phyloP scores from a whole-genome alignment of 2,329 filamentous ascomycete species.

The Sclerotinia nivalis region DNA sequence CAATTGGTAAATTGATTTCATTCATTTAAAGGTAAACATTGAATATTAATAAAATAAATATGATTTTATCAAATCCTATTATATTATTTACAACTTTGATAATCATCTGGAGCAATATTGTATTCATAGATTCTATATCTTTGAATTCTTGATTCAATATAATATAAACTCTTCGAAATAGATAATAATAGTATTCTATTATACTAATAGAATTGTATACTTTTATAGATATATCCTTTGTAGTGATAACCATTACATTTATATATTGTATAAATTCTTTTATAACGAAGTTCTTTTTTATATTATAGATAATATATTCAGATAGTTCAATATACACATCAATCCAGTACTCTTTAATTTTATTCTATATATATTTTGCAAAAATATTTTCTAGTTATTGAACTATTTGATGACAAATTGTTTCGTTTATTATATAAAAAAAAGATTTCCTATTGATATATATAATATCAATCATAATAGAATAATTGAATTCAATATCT shows the following conservation, averaged over 20 bases:
- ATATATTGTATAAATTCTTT: background rate
- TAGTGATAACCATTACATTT: background rate
- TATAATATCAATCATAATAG: no score
- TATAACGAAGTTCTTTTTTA: background rate
- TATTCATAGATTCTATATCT: no score
- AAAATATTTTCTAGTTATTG: background rate
- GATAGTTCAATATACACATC: background rate
- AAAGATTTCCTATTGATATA: background rate
- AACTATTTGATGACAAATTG: background rate
- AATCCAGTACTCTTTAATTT: background rate
- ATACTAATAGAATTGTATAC: background rate
- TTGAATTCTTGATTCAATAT: no score
- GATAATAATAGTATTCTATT: background rate
- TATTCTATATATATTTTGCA: background rate
- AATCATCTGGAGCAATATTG: no score
- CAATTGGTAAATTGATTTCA: no score
- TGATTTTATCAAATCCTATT: no score
- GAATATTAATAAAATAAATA: no score
- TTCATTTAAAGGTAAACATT: no score
- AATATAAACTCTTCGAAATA: no score
- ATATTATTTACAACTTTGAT: no score
- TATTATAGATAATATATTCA: background rate
- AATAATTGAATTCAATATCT: no score
- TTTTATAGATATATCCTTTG: background rate
- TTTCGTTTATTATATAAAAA: background rate